Conservation (phyloP, 1,284 basidiomycete species). For the Retiboletus flavoniger region DNA sequence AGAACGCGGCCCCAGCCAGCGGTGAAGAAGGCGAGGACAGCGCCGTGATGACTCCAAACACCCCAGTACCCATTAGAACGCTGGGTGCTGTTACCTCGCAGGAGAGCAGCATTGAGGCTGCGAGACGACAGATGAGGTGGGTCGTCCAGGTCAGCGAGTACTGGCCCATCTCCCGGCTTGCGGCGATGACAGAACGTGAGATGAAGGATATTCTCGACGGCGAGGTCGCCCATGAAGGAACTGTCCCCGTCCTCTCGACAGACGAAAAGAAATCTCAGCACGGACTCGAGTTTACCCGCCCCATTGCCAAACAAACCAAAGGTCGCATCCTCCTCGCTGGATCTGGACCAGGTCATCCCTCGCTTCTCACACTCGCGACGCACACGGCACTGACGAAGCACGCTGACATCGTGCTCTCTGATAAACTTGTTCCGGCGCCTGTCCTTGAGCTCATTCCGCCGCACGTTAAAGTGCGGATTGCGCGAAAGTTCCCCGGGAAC, state of each 20-base stretch:
- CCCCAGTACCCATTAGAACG: constrained; percentile 64
- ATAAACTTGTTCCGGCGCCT: constrained; percentile 94
- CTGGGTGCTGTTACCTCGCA: constrained; percentile 13
- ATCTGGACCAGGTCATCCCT: constrained; percentile 93
- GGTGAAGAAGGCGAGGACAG: constrained; percentile 56
- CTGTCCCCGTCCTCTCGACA: not conserved
- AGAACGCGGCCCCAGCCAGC: constrained; percentile 6
- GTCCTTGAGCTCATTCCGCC: constrained; percentile 87
- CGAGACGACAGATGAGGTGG: constrained; percentile 78
- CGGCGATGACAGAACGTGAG: constrained; percentile 63
- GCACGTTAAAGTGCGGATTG: constrained; percentile 73
- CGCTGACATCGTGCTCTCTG: constrained; percentile 87
- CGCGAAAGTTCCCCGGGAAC: constrained; percentile 96
- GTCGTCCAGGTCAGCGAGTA: constrained; percentile 92
- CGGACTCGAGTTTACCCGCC: constrained; percentile 30
- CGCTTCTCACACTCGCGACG: constrained; percentile 86
- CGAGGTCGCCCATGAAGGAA: constrained; percentile 24
- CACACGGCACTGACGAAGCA: constrained; percentile 76
- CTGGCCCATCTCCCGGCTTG: constrained; percentile 83
- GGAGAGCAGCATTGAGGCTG: constrained; percentile 53
- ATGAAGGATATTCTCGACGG: constrained; percentile 65
- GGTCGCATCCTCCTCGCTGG: constrained; percentile 88
- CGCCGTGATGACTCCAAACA: constrained; percentile 67
- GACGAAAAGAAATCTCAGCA: constrained; percentile 25
- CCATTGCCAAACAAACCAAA: constrained; percentile 29